A percentile compares a stretch with the other conserved stretches of the same genome.
These are phyloP conservation scores for Fusarium chaquense DNA, from an alignment of 2,329 filamentous ascomycete species.

Conservation along the genomic window DNA sequence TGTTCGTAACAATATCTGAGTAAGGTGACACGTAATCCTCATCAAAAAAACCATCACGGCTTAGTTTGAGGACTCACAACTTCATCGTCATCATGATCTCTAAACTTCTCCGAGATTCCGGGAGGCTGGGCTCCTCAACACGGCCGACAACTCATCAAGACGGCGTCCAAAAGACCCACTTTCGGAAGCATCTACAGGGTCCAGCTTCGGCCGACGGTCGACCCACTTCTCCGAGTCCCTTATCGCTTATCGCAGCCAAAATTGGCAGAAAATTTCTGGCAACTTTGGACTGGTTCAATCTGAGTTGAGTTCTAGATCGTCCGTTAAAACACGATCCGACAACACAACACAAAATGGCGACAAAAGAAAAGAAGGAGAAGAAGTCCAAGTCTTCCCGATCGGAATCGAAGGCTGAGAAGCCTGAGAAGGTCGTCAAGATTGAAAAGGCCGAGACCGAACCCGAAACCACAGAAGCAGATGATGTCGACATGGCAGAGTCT, in stretches of 20 bases:
- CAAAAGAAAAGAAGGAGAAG: conserved; percentile 47
- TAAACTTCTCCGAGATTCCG: conserved; percentile 20
- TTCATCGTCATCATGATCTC: neutral
- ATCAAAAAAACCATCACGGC: neutral
- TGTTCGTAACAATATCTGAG: neutral
- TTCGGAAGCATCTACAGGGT: conserved; percentile 28
- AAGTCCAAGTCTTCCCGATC: conserved; percentile 38
- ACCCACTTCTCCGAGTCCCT: conserved; percentile 37
- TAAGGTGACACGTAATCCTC: neutral
- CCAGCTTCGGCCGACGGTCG: conserved; percentile 10
- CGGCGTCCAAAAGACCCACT: conserved; percentile 26
- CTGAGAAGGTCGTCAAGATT: conserved; percentile 16
- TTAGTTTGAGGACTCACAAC: neutral
- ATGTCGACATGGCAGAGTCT: conserved; percentile 29
- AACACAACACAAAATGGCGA: conserved; percentile 42
- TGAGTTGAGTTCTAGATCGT: conserved; percentile 3
- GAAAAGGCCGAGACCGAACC: conserved; percentile 31
- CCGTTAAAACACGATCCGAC: conserved; percentile 2
- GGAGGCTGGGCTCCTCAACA: conserved; percentile 15
- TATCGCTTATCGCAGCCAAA: conserved; percentile 47
- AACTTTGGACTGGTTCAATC: conserved; percentile 22
- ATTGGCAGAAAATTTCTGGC: conserved; percentile 23
- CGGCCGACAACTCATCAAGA: conserved; percentile 20
- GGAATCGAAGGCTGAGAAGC: conserved; percentile 27
- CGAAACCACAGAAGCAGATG: conserved; percentile 27